Base-by-base conservation (phyloP, 2,329 filamentous ascomycete species). In the Sporothrix protearum region DNA sequence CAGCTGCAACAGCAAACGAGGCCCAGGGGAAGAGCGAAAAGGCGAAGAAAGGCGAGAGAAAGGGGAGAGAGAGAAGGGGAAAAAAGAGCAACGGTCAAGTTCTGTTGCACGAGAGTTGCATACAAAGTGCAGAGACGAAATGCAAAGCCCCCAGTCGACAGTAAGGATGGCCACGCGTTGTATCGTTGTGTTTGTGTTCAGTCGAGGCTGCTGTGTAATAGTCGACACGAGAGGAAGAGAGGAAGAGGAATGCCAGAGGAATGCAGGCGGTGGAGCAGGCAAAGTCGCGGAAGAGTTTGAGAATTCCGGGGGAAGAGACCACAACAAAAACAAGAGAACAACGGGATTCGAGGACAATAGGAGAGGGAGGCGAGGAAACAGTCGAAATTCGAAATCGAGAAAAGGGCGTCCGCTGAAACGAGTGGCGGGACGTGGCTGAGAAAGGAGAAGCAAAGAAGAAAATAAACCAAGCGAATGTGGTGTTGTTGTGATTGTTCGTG, bases 381-480 rank as follows among this genome's bases (percentile, higher is more conserved):
- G 30, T 25, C 3, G 42, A n/a, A 14, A 28, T 14, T 28, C 12
- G 8, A 33, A 47, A 67, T 53, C 19, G 49, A 53, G 49, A 68
- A 66, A 57, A 57, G 36, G 39, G 33, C 70, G 70, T 67, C 61
- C 61, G 42, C 45, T 67, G 39, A 72, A 66, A 47, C 66, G 71
- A 69, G 55, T 64, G 67, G 57, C 59, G 45, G 66, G 67, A 72
- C 66, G 66, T 51, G 67, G 59, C 71, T 69, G 59, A 68, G 22
- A 19, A n/a, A 59, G 51, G 30, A 71, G 22, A 49, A 7, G 53
- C 42, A 68, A 64, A 47, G 12, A n/a, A 36, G 22, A 28, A 22
- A 67, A 36, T 16, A 59, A 59, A 67, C 66, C 71, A 72, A 71
- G 70, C 70, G 71, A 69, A 69, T 72, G 67, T 72, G 67, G 33